Evolutionary conservation across 1,284 basidiomycete genomes (phyloP).

Genomic region (Xerocomus amazonicus): DNA sequence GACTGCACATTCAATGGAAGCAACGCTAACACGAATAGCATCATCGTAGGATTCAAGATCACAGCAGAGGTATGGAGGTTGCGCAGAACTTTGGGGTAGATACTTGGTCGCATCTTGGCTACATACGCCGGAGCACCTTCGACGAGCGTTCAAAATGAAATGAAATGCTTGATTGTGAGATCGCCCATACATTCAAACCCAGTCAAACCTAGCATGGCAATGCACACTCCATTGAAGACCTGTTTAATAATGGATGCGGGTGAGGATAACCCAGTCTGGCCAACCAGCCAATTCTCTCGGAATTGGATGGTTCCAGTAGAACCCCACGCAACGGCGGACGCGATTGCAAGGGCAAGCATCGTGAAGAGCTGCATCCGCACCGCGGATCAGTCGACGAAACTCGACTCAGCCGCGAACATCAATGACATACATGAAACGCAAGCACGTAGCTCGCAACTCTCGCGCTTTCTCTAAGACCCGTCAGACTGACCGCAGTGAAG

Average conservation of each 20-base stretch:
- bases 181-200: slow-evolving; percentile 57
- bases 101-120: slow-evolving; percentile 50
- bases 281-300: slow-evolving; percentile 51
- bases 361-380: slow-evolving; percentile 42
- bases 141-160: neutral
- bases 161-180: neutral
- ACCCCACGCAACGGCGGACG: slow-evolving; percentile 50
- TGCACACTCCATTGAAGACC: slow-evolving; percentile 61
- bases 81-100: slow-evolving; percentile 55
- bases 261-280: slow-evolving; percentile 30
- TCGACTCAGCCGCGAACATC: neutral
- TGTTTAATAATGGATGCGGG: slow-evolving; percentile 38
- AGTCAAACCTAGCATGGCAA: slow-evolving; percentile 67
- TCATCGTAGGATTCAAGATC: slow-evolving; percentile 49
- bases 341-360: slow-evolving; percentile 52
- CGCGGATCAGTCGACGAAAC: slow-evolving; percentile 5
- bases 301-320: slow-evolving; percentile 46
- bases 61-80: slow-evolving; percentile 63
- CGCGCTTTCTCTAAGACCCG: slow-evolving; percentile 61
- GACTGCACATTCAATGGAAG: slow-evolving; percentile 50
- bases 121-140: slow-evolving; percentile 63
- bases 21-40: slow-evolving; percentile 55
- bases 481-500: slow-evolving; percentile 53
- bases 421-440: slow-evolving; percentile 49
- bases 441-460: slow-evolving; percentile 54